These are phyloP conservation scores for Fusarium sp. DNA, from an alignment of 2,329 filamentous ascomycete species.

Conservation along the genomic window DNA sequence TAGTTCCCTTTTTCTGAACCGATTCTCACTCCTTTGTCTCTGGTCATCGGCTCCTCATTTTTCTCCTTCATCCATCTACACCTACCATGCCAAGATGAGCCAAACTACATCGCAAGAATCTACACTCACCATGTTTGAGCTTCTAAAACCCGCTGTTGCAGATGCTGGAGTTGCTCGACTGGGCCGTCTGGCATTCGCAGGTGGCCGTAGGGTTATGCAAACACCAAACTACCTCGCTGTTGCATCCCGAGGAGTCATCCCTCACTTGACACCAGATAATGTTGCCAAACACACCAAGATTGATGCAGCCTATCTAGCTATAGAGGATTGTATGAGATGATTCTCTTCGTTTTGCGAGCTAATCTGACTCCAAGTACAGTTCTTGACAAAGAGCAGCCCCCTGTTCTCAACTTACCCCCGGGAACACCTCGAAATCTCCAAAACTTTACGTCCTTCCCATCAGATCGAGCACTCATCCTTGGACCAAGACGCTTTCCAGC, in stretches of 20 bases:
- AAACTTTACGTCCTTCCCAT: slow-evolving; percentile 78
- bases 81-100: slow-evolving; percentile 47
- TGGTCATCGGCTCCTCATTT: background rate
- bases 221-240: slow-evolving; percentile 86
- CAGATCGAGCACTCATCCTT: slow-evolving; percentile 74
- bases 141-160: slow-evolving; percentile 56
- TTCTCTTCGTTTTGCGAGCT: background rate
- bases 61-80: background rate
- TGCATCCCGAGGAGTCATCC: slow-evolving; percentile 84
- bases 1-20: background rate
- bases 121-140: slow-evolving; percentile 55
- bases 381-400: slow-evolving; percentile 64
- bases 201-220: slow-evolving; percentile 71
- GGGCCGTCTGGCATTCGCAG: slow-evolving; percentile 72
- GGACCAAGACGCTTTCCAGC: slow-evolving; percentile 82
- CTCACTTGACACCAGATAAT: slow-evolving; percentile 90
- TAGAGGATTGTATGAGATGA: slow-evolving; percentile 86
- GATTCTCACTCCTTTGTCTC: background rate
- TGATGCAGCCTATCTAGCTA: slow-evolving; percentile 78
- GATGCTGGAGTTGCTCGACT: slow-evolving; percentile 68
- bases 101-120: slow-evolving; percentile 34
- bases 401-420: slow-evolving; percentile 58
- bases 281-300: slow-evolving; percentile 73
- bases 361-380: slow-evolving; percentile 54
- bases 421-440: slow-evolving; percentile 70